Percentiles rank a stretch among this genome's conserved stretches.
Conservation (phyloP, 257 asterid genomes). For the Solanum chmielewskii region DNA sequence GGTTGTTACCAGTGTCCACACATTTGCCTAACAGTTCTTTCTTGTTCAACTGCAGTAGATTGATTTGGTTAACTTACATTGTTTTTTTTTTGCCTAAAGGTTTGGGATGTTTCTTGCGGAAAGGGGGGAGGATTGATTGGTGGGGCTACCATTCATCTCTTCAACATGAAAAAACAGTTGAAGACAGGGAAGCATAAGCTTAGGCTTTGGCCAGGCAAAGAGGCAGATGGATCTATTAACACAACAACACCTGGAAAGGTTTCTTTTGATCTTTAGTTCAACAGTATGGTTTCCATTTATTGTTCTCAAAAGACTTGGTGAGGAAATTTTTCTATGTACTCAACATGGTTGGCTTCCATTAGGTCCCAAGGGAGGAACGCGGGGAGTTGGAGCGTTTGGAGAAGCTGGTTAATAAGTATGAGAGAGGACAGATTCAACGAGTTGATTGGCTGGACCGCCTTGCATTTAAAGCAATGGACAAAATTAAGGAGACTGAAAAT, state of each 20-base stretch:
- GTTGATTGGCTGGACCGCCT: constrained; percentile 99
- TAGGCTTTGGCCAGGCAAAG: constrained; percentile 80
- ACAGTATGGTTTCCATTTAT: neutral
- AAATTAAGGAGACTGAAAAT: constrained; percentile 72
- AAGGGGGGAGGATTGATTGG: constrained; percentile 66
- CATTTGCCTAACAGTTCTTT: neutral
- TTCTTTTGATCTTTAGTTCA: neutral
- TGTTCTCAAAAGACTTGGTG: neutral
- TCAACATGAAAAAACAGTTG: constrained; percentile 81
- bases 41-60: neutral
- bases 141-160: constrained; percentile 91
- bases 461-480: constrained; percentile 88
- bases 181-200: constrained; percentile 95
- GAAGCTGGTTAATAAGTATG: constrained; percentile 86
- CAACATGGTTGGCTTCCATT: constrained; percentile 5
- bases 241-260: constrained; percentile 96
- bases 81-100: constrained; percentile 20
- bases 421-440: constrained; percentile 94
- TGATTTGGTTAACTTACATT: neutral
- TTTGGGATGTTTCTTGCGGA: constrained; percentile 79
- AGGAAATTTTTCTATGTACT: neutral
- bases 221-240: constrained; percentile 86
- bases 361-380: constrained; percentile 96
- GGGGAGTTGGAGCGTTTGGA: constrained; percentile 97
- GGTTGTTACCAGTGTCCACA: neutral